phyloP scores from a whole-genome alignment of 345 rosid genomes.

The Lumnitzera racemosa region DNA sequence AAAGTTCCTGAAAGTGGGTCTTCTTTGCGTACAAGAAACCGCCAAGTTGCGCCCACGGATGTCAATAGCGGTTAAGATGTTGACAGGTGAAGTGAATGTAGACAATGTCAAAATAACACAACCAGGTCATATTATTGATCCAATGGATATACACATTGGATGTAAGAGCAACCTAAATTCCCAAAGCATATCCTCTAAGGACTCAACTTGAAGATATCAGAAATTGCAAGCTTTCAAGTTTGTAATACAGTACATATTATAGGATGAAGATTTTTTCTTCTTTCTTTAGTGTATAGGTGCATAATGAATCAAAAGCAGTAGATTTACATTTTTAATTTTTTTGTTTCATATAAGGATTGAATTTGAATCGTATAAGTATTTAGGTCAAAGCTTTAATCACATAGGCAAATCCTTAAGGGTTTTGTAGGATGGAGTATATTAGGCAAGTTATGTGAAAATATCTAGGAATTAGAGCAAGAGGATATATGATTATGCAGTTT shows the following conservation, averaged over 20 bases:
- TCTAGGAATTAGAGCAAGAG: too few relatives aligned
- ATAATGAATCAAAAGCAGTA: too few relatives aligned
- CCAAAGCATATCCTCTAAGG: slow-evolving; percentile 13
- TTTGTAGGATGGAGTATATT: too few relatives aligned
- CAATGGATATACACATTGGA: slow-evolving; percentile 36
- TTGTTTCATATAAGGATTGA: too few relatives aligned
- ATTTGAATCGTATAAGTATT: too few relatives aligned
- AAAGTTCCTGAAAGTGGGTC: slow-evolving; percentile 38
- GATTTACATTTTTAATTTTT: too few relatives aligned
- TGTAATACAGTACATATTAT: background rate
- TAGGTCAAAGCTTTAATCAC: too few relatives aligned
- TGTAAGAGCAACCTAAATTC: slow-evolving; percentile 6
- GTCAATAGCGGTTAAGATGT: slow-evolving; percentile 31
- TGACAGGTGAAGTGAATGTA: slow-evolving; percentile 21
- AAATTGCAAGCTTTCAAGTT: background rate
- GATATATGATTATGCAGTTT: too few relatives aligned
- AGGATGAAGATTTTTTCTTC: too few relatives aligned
- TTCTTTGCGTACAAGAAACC: slow-evolving; percentile 54
- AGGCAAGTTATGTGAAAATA: too few relatives aligned
- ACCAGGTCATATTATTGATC: slow-evolving; percentile 41
- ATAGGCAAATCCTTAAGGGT: too few relatives aligned
- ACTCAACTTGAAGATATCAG: slow-evolving; percentile 2
- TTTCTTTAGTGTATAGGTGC: too few relatives aligned
- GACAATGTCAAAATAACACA: slow-evolving; percentile 19
- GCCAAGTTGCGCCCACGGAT: slow-evolving; percentile 37